Evolutionary conservation across 352 stramenopile species (phyloP), one percentile per base, ranked within the genome.

Genomic region (Aphanomyces invadans): DNA sequence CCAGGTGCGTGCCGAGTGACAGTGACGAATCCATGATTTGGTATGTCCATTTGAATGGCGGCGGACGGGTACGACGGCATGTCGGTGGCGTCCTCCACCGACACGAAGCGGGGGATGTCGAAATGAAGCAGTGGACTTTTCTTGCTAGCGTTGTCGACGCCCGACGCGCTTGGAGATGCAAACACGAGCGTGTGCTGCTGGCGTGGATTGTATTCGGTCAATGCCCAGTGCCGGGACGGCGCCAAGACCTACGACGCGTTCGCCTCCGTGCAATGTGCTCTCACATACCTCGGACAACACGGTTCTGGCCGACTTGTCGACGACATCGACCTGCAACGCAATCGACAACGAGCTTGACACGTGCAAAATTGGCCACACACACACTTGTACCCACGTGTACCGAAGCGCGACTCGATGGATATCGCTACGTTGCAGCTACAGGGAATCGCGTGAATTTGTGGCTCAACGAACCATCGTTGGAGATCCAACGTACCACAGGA

Each of bases 311-410:
- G 49, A n/a, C 25, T 57, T 57, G 2, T 57, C 23, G 12, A 57
- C 19, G n/a, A 57, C 36, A 1, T 29, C 49, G n/a, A 64, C n/a
- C 15, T n/a, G 5, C 5, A 49, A 19, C 5, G 32, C 10, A 19
- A 25, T 19, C 33, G 33, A 19, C 19, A 64, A 31, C 4, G 15
- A 23, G 36, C 52, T 64, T 2, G 23, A 36, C 10, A 64, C 12
- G 3, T 32, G 32, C 11, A 64, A 17, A 5, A 36, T 26, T 25
- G 55, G 55, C 55, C 55, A 64, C 36, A 64, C 3, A 52, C 29
- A 23, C 2, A 64, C 55, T 52, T 64, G 31, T n/a, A 64, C 31
- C 55, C 55, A 64, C 23, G 3, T 52, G 12, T 31, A 64, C 5
- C 55, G 55, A 7, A 15, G 36, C 4, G 12, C 17, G 4, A 64